Percentiles rank a stretch among this genome's conserved stretches.
Conservation (phyloP, 2,329 filamentous ascomycete genomes). For the Sclerotinia sclerotiorum region DNA sequence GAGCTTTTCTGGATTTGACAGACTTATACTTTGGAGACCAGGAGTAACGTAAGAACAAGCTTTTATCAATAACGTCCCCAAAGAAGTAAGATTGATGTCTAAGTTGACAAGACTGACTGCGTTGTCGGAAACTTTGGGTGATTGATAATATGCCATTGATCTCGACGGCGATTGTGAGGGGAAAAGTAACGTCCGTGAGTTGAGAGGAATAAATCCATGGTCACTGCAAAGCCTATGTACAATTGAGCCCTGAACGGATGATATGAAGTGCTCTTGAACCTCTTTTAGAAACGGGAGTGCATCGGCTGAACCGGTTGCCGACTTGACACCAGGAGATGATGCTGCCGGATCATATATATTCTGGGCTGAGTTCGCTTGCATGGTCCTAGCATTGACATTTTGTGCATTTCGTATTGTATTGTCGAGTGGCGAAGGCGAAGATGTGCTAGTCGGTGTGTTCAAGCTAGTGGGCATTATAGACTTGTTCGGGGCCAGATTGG, state of each 20-base stretch:
- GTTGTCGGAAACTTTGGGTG: constrained; percentile 11
- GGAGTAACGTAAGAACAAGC: constrained; percentile 34
- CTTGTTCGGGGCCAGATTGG: constrained; percentile 34
- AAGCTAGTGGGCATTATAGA: constrained; percentile 27
- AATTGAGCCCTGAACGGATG: constrained; percentile 39
- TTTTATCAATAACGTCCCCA: constrained; percentile 40
- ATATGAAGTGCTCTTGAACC: constrained; percentile 41
- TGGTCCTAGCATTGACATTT: constrained; percentile 34
- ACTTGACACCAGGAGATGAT: constrained; percentile 34
- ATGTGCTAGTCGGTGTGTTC: constrained; percentile 33
- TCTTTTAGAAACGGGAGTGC: constrained; percentile 31
- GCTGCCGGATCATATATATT: constrained; percentile 31
- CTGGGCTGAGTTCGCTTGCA: constrained; percentile 31
- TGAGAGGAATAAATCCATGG: constrained; percentile 39
- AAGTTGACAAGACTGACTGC: constrained; percentile 37
- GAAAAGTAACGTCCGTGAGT: constrained; percentile 40
- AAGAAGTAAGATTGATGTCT: constrained; percentile 39
- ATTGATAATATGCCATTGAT: constrained; percentile 15
- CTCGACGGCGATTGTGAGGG: constrained; percentile 18
- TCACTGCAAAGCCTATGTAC: constrained; percentile 40
- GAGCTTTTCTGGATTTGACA: constrained; percentile 16
- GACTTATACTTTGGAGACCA: constrained; percentile 33
- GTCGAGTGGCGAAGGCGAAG: constrained; percentile 38
- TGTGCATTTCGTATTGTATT: constrained; percentile 35
- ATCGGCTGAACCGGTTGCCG: constrained; percentile 26